Conservation (phyloP, 2,329 filamentous ascomycete species). For the Sclerotinia trifoliorum region DNA sequence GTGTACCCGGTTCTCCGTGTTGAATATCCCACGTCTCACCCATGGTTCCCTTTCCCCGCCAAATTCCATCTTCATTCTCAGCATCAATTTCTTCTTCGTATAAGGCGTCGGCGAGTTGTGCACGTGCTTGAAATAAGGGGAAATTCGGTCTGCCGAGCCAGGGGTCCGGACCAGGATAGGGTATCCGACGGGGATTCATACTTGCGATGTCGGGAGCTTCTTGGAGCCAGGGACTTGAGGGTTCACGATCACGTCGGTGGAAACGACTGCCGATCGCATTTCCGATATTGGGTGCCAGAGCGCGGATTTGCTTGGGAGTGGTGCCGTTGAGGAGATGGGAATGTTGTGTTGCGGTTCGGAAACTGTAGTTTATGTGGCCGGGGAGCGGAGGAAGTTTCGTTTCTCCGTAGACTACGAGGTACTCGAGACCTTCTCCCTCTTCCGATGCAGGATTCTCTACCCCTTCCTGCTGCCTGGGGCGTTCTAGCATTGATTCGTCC, state of each 20-base stretch:
- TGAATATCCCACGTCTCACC: too few relatives aligned
- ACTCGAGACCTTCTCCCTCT: background rate
- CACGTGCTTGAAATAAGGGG: background rate
- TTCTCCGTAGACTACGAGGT: background rate
- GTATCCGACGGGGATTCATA: rapidly evolving
- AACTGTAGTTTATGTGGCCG: background rate
- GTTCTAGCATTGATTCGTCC: background rate
- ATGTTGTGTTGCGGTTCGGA: background rate
- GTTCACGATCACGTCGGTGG: background rate
- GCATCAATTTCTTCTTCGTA: background rate
- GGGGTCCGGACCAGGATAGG: background rate
- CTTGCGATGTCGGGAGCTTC: background rate
- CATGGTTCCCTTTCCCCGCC: background rate
- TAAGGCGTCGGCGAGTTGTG: background rate
- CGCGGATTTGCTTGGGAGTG: background rate
- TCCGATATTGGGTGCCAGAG: background rate
- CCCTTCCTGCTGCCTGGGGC: background rate
- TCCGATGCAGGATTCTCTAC: background rate
- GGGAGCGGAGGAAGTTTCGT: background rate
- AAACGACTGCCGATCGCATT: background rate
- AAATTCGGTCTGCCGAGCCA: rapidly evolving
- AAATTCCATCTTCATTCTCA: background rate
- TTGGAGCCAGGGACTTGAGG: background rate
- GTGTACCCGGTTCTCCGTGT: too few relatives aligned
- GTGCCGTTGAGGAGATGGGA: background rate